Evolutionary conservation across 108 stramenopile genomes (phyloP).

Genomic region (Stephanodiscus triporus): DNA sequence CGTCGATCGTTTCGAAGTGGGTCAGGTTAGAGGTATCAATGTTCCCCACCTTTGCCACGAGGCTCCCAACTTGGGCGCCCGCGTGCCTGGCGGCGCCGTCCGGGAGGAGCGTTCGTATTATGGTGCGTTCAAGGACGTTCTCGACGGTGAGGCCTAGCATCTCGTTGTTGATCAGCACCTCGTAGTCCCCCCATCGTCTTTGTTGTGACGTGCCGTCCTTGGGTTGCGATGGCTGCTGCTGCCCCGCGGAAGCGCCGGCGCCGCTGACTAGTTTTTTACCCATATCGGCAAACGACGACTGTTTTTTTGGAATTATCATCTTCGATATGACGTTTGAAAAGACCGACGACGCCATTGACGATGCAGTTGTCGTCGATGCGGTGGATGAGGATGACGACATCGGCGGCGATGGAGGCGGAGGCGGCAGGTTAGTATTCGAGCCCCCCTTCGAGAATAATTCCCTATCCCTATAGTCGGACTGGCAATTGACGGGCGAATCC

Average conservation of each 20-base stretch:
- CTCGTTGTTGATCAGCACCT: conserved; percentile 77
- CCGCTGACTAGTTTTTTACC: conserved; percentile 37
- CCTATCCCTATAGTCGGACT: background rate
- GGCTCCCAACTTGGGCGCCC: conserved; percentile 78
- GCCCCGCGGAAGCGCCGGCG: background rate
- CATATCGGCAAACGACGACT: conserved; percentile 30
- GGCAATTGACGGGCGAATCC: background rate
- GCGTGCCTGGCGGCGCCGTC: conserved; percentile 85
- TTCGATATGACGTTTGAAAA: conserved; percentile 43
- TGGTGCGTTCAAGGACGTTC: conserved; percentile 89
- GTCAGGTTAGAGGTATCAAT: conserved; percentile 83
- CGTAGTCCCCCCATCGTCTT: conserved; percentile 54
- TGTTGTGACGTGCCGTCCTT: background rate
- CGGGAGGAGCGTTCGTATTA: conserved; percentile 82
- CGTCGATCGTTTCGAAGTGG: conserved; percentile 92
- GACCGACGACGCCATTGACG: conserved; percentile 32
- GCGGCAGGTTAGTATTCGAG: background rate
- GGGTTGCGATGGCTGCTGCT: background rate
- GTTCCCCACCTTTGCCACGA: conserved; percentile 85
- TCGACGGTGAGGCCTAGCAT: conserved; percentile 92
- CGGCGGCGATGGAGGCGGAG: conserved; percentile 2
- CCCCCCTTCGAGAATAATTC: background rate
- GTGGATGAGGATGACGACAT: conserved; percentile 8
- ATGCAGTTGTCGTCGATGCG: conserved; percentile 14
- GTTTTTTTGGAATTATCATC: conserved; percentile 32